These are phyloP conservation scores for Endoconidiophora laricicola DNA, from an alignment of 2,329 filamentous ascomycete species.

Conservation along the genomic window DNA sequence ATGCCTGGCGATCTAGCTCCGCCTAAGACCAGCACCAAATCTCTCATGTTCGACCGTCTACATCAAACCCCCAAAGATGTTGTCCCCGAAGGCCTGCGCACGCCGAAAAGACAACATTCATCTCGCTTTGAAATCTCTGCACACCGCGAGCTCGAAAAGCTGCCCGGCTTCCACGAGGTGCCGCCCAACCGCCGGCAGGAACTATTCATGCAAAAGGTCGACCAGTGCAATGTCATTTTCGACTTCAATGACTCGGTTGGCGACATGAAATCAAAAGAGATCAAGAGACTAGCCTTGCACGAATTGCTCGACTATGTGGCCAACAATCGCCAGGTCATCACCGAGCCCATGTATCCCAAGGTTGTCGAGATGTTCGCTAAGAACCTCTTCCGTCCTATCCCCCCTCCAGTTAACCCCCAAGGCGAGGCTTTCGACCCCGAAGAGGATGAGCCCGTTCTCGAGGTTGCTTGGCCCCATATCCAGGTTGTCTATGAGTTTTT, in stretches of 20 bases:
- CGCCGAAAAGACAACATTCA: conserved; percentile 90
- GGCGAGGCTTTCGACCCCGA: conserved; percentile 97
- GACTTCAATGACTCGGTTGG: conserved; percentile 97
- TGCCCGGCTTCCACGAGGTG: conserved; percentile 95
- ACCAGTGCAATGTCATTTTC: conserved; percentile 99
- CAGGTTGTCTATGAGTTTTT: conserved; percentile 99
- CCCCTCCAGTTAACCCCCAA: conserved; percentile 91
- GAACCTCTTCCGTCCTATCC: conserved; percentile 93
- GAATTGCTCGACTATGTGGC: conserved; percentile 96
- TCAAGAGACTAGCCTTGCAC: conserved; percentile 89
- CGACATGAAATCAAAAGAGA: conserved; percentile 99
- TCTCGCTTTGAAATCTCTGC: conserved; percentile 96
- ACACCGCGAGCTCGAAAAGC: conserved; percentile 88
- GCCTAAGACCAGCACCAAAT: conserved; percentile 82
- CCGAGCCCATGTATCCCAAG: conserved; percentile 94
- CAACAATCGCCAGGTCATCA: conserved; percentile 96
- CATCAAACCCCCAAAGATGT: conserved; percentile 85
- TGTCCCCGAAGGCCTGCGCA: conserved; percentile 84
- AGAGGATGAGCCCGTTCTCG: conserved; percentile 92
- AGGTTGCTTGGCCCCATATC: conserved; percentile 98
- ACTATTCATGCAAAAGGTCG: conserved; percentile 98
- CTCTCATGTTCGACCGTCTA: conserved; percentile 70
- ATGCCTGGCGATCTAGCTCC: conserved; percentile 96
- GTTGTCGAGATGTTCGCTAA: conserved; percentile 99
- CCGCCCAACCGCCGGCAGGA: conserved; percentile 88